Evolutionary conservation across 176 grass and related monocot genomes (phyloP).

Genomic region (Raddia guianensis): DNA sequence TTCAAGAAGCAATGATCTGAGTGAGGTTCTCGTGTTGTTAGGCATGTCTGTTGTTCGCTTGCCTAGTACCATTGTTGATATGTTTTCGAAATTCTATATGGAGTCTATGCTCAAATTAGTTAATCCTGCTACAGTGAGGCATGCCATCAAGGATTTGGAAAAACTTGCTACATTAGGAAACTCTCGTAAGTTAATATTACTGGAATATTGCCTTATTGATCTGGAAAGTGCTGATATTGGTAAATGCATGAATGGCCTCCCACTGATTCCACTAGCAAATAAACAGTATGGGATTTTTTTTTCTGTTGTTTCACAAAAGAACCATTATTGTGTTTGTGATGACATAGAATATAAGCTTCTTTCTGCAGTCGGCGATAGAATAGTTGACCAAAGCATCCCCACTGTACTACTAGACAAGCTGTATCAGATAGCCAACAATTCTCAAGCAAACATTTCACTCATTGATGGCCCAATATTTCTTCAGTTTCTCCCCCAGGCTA

Average conservation of each 20-base stretch:
- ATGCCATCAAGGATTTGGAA: conserved; percentile 73
- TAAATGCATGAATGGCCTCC: no score
- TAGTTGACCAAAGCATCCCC: conserved; percentile 81
- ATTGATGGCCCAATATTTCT: conserved; percentile 71
- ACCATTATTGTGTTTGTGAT: conserved; percentile 72
- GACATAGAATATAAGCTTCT: conserved; percentile 80
- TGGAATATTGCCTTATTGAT: no score
- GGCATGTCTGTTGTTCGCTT: no score
- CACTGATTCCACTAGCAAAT: no score
- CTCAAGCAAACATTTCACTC: conserved; percentile 63
- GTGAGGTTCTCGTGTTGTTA: no score
- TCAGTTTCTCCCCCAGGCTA: conserved; percentile 71
- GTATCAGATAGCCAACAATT: conserved; percentile 64
- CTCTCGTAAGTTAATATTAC: no score
- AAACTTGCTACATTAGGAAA: conserved; percentile 46
- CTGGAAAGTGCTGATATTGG: no score
- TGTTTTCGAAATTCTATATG: no score
- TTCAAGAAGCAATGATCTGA: conserved; percentile 58
- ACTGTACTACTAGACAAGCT: conserved; percentile 58
- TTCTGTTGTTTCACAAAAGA: conserved; percentile 46
- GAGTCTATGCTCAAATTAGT: conserved; percentile 66
- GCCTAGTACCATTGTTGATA: no score
- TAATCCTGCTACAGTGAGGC: conserved; percentile 64
- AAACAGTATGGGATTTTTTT: conserved; percentile 78
- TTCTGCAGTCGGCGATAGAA: conserved; percentile 58